Evolutionary conservation across 768 basidiomycete species (phyloP), one percentile per base, ranked within the genome.

Genomic region (Russula griseocarnosa): DNA sequence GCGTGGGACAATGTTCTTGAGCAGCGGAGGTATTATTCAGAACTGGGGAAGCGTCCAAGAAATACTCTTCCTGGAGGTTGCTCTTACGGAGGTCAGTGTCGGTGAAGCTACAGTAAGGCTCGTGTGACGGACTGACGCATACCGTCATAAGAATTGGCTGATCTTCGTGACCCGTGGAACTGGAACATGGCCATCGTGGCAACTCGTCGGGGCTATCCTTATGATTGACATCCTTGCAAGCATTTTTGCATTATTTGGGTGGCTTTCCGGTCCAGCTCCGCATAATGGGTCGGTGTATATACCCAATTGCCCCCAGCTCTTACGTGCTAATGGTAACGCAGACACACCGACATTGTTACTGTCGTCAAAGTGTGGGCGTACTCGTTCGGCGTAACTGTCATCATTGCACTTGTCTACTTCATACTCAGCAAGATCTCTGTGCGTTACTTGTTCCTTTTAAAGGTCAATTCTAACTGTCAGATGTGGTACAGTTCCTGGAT

Each of bases 31-130:
- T 52, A 76, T 80, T 64, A 74, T 79, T 32, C 76, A 80, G 69
- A 80, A 81, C 66, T 81, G 68, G 60, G 79, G 79, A 49, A 73
- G 71, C 60, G 71, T 78, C n/a, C 80, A 80, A 67, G 79, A 78
- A 61, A 73, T 80, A 44, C 65, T 81, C 34, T 81, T 80, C 74
- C 71, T 81, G 24, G 76, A 81, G 65, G 80, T 81, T 10, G 77
- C 80, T 2, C 70, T 81, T 22, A 81, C 79, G 2, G 80, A 81
- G 71, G 76, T 76, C 61, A 55, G 56, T 55, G 38, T 0, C 20
- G 20, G 9, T 11, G 42, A 40, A 40, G 16, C 18, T 32, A 20
- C 18, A 18, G 28, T 3, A 26, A 50, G 22, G 14, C 32, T 6
- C 22, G 18, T 61, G 32, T 57, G 38, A 34, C 8, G 14, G 14